Evolutionary conservation across 176 grass and related monocot genomes (phyloP), one percentile per base, ranked within the genome.

Genomic region (Raddia distichophylla): DNA sequence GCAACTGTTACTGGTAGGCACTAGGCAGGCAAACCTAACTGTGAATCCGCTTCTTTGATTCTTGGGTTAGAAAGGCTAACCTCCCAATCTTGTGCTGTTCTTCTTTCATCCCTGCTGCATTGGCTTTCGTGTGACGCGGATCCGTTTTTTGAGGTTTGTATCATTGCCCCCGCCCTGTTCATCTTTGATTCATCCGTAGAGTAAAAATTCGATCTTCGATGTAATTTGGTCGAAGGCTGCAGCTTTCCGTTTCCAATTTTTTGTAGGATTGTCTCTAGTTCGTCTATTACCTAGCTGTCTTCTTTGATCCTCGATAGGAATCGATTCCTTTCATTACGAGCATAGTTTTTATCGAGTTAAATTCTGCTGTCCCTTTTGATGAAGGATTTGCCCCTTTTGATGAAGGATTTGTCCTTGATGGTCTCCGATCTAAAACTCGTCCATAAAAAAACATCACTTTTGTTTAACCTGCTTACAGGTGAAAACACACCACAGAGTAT

Each of bases 401-500:
- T 27, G 22, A 34, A 66, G 32, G 17, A 54, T 60, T 11, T 43
- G 4, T 45, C 12, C 40, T 59, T 8, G 14, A 27, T 72, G 43
- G 43, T 50, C 42, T 40, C 58, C 57, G 15, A 14, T 68, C 69
- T 66, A 32, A 17, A 1, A 71, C 14, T 55, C 53, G 51, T 51
- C 14, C 71, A 56, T 55, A 74, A 74, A 74, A 55, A 37, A 11
- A 19, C 46, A 40, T 40, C 6, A 40, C 46, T 18, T 40, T 15
- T 66, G 27, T 43, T 70, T 19, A 40, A 40, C 3, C 43, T 53
- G 18, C 34, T 75, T 75, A 70, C 48, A 83, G 71, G 49, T 55
- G 51, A 56, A 83, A 56, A 83, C 10, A 83, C 10, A 73, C 54
- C 55, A 61, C 15, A 3, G 44, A 73, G 45, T 20, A 64, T 74